Evolutionary conservation across 257 asterid species (phyloP).

Genomic region (Fraxinus cuspidata): DNA sequence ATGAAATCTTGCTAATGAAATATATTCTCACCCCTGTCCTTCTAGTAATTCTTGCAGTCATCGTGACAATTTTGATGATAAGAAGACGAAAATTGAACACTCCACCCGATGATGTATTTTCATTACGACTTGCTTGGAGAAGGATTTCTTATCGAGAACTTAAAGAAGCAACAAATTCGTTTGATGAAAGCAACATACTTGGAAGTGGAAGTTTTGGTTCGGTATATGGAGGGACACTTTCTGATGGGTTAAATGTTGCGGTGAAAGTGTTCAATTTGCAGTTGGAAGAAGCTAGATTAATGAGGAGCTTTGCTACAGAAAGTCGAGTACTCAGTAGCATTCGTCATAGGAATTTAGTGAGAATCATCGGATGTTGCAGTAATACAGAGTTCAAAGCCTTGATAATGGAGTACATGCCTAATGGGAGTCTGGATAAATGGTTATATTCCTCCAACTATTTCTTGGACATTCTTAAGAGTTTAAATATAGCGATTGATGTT

Average conservation of each 20-base stretch:
- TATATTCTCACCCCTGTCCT: neutral
- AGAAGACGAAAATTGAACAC: neutral
- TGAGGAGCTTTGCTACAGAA: slow-evolving; percentile 7
- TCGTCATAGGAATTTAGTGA: slow-evolving; percentile 19
- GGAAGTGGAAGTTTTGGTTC: slow-evolving; percentile 7
- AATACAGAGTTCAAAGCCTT: slow-evolving; percentile 18
- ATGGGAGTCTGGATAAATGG: slow-evolving; percentile 23
- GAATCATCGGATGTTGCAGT: slow-evolving; percentile 14
- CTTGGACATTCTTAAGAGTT: slow-evolving; percentile 4
- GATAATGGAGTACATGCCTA: slow-evolving; percentile 10
- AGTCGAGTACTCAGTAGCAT: slow-evolving; percentile 11
- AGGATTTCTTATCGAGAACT: slow-evolving; percentile 20
- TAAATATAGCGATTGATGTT: slow-evolving; percentile 8
- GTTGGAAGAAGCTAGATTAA: neutral
- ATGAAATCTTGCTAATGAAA: neutral
- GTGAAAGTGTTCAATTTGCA: slow-evolving; percentile 17
- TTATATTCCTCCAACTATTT: slow-evolving; percentile 5
- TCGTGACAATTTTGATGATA: neutral
- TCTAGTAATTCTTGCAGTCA: neutral
- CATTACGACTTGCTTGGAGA: neutral
- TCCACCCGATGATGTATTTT: neutral
- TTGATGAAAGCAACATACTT: neutral
- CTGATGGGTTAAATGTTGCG: slow-evolving; percentile 3
- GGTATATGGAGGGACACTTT: neutral
- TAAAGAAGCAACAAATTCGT: slow-evolving; percentile 2